Percentiles rank a stretch among this genome's conserved stretches.
These are phyloP conservation scores for Gossypium bickii DNA, from an alignment of 345 rosid genomes.

Conservation along the genomic window DNA sequence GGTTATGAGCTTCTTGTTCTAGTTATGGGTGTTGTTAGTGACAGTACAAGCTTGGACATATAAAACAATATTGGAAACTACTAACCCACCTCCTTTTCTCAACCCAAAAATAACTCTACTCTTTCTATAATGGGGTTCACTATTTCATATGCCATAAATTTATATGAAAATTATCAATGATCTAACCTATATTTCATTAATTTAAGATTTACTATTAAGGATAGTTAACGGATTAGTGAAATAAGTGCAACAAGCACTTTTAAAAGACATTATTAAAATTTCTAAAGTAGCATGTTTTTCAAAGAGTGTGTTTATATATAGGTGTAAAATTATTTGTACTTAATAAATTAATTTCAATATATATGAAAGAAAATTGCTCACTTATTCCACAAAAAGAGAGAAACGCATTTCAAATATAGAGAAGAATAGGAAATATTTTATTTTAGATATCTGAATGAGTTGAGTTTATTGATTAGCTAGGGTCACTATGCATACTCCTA, in stretches of 20 bases:
- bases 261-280: neutral
- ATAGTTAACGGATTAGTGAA: too few species aligned
- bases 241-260: too few species aligned
- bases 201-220: too few species aligned
- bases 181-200: neutral
- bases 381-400: neutral
- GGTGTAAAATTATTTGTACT: too few species aligned
- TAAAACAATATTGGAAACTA: slow-evolving; percentile 25
- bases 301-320: too few species aligned
- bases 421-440: too few species aligned
- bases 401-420: neutral
- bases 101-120: slow-evolving; percentile 5
- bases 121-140: slow-evolving; percentile 14
- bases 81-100: slow-evolving; percentile 30
- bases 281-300: too few species aligned
- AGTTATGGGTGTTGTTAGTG: slow-evolving; percentile 34
- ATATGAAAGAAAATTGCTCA: neutral
- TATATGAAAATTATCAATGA: neutral
- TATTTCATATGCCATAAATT: slow-evolving; percentile 13
- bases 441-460: neutral
- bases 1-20: slow-evolving; percentile 22
- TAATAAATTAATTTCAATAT: too few species aligned
- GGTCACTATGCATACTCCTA: neutral
- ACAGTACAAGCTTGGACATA: slow-evolving; percentile 1
- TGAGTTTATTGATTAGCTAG: neutral